A percentile compares a stretch with the other conserved stretches of the same genome.
phyloP scores from a whole-genome alignment of 163 green algal genomes.

The Chlamydomonas reinhardtii region DNA sequence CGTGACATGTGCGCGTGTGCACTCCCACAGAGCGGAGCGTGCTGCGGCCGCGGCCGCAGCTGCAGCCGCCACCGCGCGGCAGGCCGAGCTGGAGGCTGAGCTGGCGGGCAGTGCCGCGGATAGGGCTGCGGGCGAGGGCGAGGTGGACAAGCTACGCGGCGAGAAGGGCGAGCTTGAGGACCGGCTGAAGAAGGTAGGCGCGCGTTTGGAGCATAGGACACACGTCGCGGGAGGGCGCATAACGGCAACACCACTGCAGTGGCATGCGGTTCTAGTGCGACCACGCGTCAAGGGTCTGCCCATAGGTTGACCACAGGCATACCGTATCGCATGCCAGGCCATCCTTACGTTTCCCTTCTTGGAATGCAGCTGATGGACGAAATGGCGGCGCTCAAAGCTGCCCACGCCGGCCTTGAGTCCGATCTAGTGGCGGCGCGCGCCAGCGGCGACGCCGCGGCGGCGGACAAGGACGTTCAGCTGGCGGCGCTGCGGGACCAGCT shows the following conservation, averaged over 20 bases:
- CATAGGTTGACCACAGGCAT: too few species aligned
- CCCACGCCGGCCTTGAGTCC: not conserved
- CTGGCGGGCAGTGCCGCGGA: not conserved
- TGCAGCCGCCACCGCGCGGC: not conserved
- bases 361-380: not conserved
- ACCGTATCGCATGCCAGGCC: too few species aligned
- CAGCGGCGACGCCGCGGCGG: not conserved
- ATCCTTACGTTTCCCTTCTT: too few species aligned
- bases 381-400: not conserved
- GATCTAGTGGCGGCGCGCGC: slow-evolving; percentile 9
- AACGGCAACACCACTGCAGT: too few species aligned
- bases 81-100: not conserved
- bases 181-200: not conserved
- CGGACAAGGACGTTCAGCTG: not conserved
- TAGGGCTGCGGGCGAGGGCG: not conserved
- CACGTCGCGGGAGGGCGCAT: too few species aligned
- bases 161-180: slow-evolving; percentile 4
- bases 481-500: not conserved
- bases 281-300: too few species aligned
- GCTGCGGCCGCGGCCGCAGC: not conserved
- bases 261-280: too few species aligned
- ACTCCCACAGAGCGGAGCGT: not conserved
- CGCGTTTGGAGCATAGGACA: too few species aligned
- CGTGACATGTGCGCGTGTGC: too few species aligned
- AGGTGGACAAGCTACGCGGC: not conserved